phyloP scores from a whole-genome alignment of 495 filamentous ascomycete genomes.

The Podospora pseudoanserina region DNA sequence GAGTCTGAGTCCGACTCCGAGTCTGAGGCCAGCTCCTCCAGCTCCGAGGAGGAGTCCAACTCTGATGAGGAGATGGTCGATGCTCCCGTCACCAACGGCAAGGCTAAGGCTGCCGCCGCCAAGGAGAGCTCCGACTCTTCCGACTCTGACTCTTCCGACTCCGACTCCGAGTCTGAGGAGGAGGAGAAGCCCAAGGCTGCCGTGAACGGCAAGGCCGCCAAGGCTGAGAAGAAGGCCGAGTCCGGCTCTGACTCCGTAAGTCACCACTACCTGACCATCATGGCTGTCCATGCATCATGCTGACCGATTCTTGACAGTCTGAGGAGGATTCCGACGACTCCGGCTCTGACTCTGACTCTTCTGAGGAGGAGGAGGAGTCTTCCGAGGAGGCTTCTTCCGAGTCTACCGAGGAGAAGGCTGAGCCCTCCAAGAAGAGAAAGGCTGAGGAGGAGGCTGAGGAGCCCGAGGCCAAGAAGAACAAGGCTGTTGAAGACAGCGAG shows the following conservation, averaged over 20 bases:
- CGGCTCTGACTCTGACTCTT: constrained; percentile 16
- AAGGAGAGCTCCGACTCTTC: constrained; percentile 31
- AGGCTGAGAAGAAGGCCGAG: constrained; percentile 33
- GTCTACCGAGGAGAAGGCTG: constrained; percentile 42
- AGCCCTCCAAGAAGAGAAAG: constrained; percentile 50
- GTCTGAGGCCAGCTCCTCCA: constrained; percentile 13
- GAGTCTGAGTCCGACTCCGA: constrained; percentile 19
- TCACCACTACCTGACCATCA: constrained; percentile 31
- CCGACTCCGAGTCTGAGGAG: constrained; percentile 37
- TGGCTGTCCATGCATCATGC: neutral
- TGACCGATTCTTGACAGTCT: constrained; percentile 26
- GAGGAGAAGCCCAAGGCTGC: constrained; percentile 35
- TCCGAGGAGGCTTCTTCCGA: constrained; percentile 38
- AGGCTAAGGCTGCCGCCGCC: constrained; percentile 31
- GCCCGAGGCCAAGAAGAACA: constrained; percentile 72
- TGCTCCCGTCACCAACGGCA: constrained; percentile 40
- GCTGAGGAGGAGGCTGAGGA: constrained; percentile 58
- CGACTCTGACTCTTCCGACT: constrained; percentile 44
- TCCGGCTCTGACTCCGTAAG: constrained; percentile 39
- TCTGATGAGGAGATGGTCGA: constrained; percentile 50
- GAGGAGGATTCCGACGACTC: constrained; percentile 22
- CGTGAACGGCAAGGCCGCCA: constrained; percentile 30
- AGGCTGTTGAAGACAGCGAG: constrained; percentile 51
- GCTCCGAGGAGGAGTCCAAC: constrained; percentile 31
- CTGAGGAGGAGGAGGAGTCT: constrained; percentile 26